Base-by-base conservation (phyloP, 2,329 filamentous ascomycete species). In the Clarireedia sp. region DNA sequence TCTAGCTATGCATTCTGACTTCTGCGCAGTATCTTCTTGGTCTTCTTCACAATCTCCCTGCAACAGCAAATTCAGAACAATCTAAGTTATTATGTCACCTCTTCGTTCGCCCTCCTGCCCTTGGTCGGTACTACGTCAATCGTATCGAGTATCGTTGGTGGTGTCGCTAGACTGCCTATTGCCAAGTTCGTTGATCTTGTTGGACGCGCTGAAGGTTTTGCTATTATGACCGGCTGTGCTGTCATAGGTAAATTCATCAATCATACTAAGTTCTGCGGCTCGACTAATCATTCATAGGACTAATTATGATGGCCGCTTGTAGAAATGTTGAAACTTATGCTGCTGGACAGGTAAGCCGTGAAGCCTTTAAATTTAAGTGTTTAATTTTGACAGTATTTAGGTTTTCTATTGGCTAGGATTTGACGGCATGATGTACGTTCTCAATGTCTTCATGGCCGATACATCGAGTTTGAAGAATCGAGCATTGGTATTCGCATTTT, bases 181-280 rank as follows among this genome's bases (percentile, higher is more conserved):
- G 83, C 85, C 52, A 88, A 87, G 67, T 74, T 87, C 23, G 74
- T 87, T 49, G 82, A 88, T 69, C 73, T 86, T 29, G 85, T 81
- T 72, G 85, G 84, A 54, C 81, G 85, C 41, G 78, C 83, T 9
- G 79, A 86, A 64, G 84, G 83, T 14, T 80, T 85, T 61, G 68
- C 76, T 14, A 60, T 84, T 45, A 79, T 79, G 64, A 71, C 82
- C 3, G 56, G 72, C 5, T 70, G 81, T 55, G 78, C 78, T 64
- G 74, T 78, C 4, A 56, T 81, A 12, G 63, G 63, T 64, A 60
- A 10, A 17, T 19, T 46, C 14, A n/a, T 38, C 29, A 16, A 24
- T 17, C 17, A 26, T 38, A 16, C 24, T 14, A 40, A 48, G 14
- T 0, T 6, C 40, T 6, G 17, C 21, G 9, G 21, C 19, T 19